Conservation (phyloP, 495 filamentous ascomycete species). For the Aspergillus bertholletiae region DNA sequence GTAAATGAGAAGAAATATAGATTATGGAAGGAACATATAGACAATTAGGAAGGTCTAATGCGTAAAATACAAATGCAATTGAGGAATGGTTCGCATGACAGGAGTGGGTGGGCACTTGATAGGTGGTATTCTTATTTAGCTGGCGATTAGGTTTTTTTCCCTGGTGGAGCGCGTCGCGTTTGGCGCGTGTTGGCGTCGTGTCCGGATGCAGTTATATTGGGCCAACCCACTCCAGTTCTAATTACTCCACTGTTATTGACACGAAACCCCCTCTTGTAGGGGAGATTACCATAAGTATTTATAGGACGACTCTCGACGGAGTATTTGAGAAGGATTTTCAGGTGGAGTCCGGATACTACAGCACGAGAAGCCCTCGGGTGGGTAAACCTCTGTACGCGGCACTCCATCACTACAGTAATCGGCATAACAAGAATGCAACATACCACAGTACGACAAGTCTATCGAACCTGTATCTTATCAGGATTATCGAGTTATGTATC, state of each 20-base stretch:
- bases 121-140: not conserved
- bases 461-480: not conserved
- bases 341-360: not conserved
- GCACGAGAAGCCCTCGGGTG: not conserved
- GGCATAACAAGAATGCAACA: conserved; percentile 17
- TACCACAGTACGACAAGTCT: not conserved
- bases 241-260: too few species aligned
- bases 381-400: too few species aligned
- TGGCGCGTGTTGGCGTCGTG: conserved; percentile 5
- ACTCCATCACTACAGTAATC: conserved; percentile 34
- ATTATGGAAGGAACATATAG: conserved; percentile 20
- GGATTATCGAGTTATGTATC: not conserved
- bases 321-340: too few species aligned
- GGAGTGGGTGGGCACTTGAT: not conserved
- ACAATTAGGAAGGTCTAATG: conserved; percentile 4
- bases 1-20: conserved; percentile 6
- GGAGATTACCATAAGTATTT: too few species aligned
- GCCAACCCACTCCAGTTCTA: too few species aligned
- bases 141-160: conserved; percentile 3
- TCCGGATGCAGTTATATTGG: conserved; percentile 12
- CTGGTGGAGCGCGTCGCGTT: conserved; percentile 6
- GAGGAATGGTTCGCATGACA: conserved; percentile 2
- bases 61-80: conserved; percentile 1
- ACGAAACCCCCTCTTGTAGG: too few species aligned
- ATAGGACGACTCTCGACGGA: too few species aligned